Conservation (phyloP, 1,139 yeast genomes). For the Yamadazyma songkhlaensis region DNA sequence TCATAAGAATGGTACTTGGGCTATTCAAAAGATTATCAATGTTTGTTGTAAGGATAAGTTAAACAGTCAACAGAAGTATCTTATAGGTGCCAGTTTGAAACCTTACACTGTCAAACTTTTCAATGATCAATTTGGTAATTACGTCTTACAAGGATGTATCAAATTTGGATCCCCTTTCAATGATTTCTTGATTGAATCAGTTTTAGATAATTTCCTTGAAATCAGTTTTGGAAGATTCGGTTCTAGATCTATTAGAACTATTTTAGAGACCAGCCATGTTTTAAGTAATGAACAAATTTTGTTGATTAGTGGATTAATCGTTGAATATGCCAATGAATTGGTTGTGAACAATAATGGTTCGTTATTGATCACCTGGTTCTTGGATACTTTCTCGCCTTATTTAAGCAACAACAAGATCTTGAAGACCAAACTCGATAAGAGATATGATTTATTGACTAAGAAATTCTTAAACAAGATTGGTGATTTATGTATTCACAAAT, state of each 20-base stretch:
- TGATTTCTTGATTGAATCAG: slow-evolving; percentile 84
- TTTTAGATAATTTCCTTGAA: slow-evolving; percentile 74
- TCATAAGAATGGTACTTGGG: slow-evolving; percentile 99
- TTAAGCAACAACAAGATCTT: slow-evolving; percentile 26
- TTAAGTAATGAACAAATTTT: slow-evolving; percentile 64
- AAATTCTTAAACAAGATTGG: slow-evolving; percentile 62
- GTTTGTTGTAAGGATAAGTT: slow-evolving; percentile 60
- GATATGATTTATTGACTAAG: slow-evolving; percentile 38
- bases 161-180: slow-evolving; percentile 87
- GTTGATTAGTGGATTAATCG: slow-evolving; percentile 76
- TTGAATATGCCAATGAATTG: slow-evolving; percentile 70
- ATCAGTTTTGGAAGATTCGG: slow-evolving; percentile 92
- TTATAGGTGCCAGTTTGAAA: slow-evolving; percentile 68
- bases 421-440: slow-evolving; percentile 41
- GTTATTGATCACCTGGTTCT: slow-evolving; percentile 85
- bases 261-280: slow-evolving; percentile 65
- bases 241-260: slow-evolving; percentile 91
- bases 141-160: slow-evolving; percentile 90
- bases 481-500: slow-evolving; percentile 73
- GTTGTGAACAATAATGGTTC: slow-evolving; percentile 88
- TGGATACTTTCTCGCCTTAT: slow-evolving; percentile 68
- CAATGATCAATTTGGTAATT: slow-evolving; percentile 95
- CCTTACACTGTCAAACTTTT: slow-evolving; percentile 85
- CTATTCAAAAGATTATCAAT: slow-evolving; percentile 91
- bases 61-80: slow-evolving; percentile 56